Conservation (phyloP, 2,329 filamentous ascomycete species). For the Ophiosphaerella korrae region DNA sequence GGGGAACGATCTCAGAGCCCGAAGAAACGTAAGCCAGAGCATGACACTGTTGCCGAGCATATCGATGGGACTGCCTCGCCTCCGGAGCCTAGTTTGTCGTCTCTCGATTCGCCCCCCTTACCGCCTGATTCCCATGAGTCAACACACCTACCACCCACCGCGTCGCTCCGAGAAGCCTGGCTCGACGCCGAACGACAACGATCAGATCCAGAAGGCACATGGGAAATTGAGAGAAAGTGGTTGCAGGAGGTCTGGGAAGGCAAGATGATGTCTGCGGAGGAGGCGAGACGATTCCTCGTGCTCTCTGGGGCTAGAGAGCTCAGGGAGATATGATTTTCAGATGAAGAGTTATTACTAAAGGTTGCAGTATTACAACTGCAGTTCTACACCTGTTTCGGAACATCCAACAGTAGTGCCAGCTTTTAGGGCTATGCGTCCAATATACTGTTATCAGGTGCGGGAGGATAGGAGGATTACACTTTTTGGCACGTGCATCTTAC, state of each 20-base stretch:
- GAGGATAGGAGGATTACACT: no score
- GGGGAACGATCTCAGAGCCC: slow-evolving; percentile 2
- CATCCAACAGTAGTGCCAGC: no score
- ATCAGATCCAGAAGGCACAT: slow-evolving; percentile 1
- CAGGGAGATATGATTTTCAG: neutral
- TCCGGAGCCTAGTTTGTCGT: no score
- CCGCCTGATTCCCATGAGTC: no score
- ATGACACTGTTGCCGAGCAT: neutral
- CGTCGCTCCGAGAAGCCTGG: neutral
- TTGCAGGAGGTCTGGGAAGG: neutral
- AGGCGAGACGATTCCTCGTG: neutral
- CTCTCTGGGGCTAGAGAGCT: slow-evolving; percentile 1
- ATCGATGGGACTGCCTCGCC: no score
- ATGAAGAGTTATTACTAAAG: neutral
- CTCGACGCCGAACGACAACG: neutral
- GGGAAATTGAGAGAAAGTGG: neutral
- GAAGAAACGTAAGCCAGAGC: slow-evolving; percentile 8
- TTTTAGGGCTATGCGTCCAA: no score
- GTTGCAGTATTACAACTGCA: no score
- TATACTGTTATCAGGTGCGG: no score
- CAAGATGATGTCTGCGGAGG: neutral
- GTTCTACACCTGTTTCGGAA: no score
- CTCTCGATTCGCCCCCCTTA: no score
- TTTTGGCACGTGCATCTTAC: no score
- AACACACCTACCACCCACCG: neutral